Conservation (phyloP, 2,329 filamentous ascomycete species). For the Leptographium flavum region DNA sequence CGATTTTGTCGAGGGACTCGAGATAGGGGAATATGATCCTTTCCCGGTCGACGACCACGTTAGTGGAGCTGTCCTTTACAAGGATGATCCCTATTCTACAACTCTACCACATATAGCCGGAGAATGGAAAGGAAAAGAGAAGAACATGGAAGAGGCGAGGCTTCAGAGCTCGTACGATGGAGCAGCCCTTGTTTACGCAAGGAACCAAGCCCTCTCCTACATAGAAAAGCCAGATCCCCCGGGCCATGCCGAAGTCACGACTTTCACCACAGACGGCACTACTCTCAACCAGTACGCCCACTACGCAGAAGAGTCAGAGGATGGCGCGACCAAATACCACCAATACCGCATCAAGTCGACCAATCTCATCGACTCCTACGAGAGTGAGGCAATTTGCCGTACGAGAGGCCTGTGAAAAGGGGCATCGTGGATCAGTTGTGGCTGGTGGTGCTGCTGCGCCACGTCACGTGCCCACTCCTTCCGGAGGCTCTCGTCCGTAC, state of each 20-base stretch:
- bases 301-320: constrained; percentile 9
- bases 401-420: no score
- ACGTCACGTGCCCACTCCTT: no score
- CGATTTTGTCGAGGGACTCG: background rate
- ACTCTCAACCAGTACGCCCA: constrained; percentile 15
- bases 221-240: constrained; percentile 9
- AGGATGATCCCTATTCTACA: constrained; percentile 10
- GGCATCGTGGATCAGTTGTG: no score
- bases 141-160: constrained; percentile 9
- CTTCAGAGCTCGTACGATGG: constrained; percentile 14
- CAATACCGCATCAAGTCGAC: background rate
- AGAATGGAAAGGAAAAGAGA: constrained; percentile 12
- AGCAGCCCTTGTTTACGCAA: constrained; percentile 15
- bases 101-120: constrained; percentile 16
- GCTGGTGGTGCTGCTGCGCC: no score
- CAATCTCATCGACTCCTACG: background rate
- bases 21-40: background rate
- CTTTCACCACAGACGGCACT: constrained; percentile 15
- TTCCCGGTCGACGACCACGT: background rate
- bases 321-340: constrained; percentile 7
- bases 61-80: constrained; percentile 10
- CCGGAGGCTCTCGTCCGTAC: no score
- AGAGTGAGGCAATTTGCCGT: no score
- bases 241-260: constrained; percentile 13
- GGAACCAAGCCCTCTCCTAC: constrained; percentile 14